These are phyloP conservation scores for Lolium multiflorum DNA, from an alignment of 176 grass and related monocot species.

Conservation along the genomic window DNA sequence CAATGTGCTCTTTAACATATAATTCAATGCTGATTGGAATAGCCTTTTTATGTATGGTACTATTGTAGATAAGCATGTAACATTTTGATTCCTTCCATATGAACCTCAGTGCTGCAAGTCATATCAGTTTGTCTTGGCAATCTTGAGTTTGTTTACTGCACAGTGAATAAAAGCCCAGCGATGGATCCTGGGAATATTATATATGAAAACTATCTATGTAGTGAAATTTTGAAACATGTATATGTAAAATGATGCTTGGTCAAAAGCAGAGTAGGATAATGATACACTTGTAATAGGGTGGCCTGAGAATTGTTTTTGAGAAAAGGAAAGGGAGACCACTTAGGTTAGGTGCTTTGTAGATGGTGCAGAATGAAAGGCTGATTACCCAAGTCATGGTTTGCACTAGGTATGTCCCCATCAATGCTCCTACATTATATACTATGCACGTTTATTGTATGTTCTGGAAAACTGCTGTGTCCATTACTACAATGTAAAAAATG, in stretches of 20 bases:
- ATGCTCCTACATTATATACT: constrained; percentile 17
- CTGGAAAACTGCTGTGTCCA: constrained; percentile 22
- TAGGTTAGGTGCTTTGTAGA: neutral
- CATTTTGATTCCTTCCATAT: constrained; percentile 1
- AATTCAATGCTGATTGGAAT: neutral
- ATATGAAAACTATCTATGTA: constrained; percentile 7
- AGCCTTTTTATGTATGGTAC: neutral
- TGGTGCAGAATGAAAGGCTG: neutral
- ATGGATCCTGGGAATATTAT: neutral
- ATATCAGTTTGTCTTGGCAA: neutral
- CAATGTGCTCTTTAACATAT: neutral
- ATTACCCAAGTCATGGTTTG: constrained; percentile 20
- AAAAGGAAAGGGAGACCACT: neutral
- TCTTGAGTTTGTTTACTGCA: constrained; percentile 18
- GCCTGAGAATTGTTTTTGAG: constrained; percentile 8
- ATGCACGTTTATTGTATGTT: constrained; percentile 10
- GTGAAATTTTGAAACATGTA: constrained; percentile 21
- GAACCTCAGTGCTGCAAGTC: constrained; percentile 8
- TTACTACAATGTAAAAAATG: constrained; percentile 5
- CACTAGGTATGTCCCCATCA: neutral
- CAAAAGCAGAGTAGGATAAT: neutral
- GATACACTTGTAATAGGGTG: neutral
- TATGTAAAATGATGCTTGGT: constrained; percentile 2
- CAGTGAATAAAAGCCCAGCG: neutral
- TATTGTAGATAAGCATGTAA: constrained; percentile 3